Percentiles rank a stretch among this genome's conserved stretches.
These are phyloP conservation scores for Melocanna baccifera DNA, from an alignment of 176 grass and related monocot genomes.

Conservation along the genomic window DNA sequence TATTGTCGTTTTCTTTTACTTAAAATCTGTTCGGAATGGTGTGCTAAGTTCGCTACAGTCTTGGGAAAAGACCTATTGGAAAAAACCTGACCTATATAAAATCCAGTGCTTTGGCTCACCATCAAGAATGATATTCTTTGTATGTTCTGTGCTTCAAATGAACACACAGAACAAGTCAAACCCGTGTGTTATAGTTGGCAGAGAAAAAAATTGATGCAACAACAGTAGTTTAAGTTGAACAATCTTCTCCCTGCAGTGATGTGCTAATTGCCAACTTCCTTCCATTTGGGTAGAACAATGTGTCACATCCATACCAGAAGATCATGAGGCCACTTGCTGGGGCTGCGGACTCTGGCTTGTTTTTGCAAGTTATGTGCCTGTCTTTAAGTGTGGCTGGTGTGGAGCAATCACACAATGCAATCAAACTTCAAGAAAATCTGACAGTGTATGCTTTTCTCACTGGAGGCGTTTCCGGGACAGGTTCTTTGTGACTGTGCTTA, in stretches of 20 bases:
- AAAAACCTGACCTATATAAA: neutral
- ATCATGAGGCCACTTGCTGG: constrained; percentile 81
- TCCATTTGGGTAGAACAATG: constrained; percentile 69
- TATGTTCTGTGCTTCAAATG: neutral
- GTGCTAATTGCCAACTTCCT: constrained; percentile 2
- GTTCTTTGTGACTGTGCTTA: constrained; percentile 72
- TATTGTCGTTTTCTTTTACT: neutral
- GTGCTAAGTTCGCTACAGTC: neutral
- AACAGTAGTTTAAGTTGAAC: neutral
- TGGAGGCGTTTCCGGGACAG: constrained; percentile 72
- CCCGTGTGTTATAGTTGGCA: neutral
- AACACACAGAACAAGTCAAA: neutral
- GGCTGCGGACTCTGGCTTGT: constrained; percentile 79
- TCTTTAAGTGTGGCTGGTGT: constrained; percentile 98
- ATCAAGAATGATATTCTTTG: neutral
- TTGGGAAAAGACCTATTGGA: neutral
- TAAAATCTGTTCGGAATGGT: neutral
- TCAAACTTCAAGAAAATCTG: constrained; percentile 60
- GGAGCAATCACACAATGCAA: constrained; percentile 78
- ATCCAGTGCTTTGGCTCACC: neutral
- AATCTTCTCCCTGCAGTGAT: neutral
- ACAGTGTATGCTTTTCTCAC: constrained; percentile 69
- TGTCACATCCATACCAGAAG: constrained; percentile 63
- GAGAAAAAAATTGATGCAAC: neutral
- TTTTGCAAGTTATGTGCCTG: constrained; percentile 59